Conservation (phyloP, 306 rosid species). For the Sophora flavescens region DNA sequence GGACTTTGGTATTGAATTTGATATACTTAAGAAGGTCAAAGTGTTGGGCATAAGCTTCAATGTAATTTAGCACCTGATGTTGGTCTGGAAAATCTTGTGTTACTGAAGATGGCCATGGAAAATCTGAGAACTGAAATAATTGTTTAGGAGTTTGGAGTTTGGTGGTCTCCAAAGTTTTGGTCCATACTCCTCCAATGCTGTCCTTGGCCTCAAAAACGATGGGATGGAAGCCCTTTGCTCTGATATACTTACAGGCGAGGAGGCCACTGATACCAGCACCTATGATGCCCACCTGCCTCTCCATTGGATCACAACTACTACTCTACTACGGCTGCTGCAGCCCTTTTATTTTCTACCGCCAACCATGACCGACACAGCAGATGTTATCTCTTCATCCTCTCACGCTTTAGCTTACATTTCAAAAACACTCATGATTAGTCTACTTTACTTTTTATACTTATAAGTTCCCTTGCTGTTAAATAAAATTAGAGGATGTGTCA, state of each 20-base stretch:
- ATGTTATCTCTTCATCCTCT: too few species aligned
- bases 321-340: too few species aligned
- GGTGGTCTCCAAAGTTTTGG: conserved; percentile 57
- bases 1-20: conserved; percentile 58
- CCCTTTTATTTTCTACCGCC: too few species aligned
- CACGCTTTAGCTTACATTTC: too few species aligned
- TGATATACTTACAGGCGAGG: conserved; percentile 67
- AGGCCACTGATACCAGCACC: conserved; percentile 81
- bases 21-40: conserved; percentile 57
- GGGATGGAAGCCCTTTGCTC: conserved; percentile 60
- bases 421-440: too few species aligned
- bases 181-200: conserved; percentile 70
- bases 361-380: too few species aligned
- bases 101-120: conserved; percentile 71
- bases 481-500: too few species aligned
- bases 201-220: conserved; percentile 60
- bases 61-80: conserved; percentile 50
- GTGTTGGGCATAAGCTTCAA: conserved; percentile 59
- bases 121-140: conserved; percentile 66
- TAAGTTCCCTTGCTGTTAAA: too few species aligned
- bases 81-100: conserved; percentile 51
- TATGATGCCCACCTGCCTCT: conserved; percentile 54
- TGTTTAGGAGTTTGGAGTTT: conserved; percentile 66
- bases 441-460: too few species aligned
- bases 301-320: conserved; percentile 25